Percentiles rank a stretch among this genome's conserved stretches.
Evolutionary conservation across 2,329 filamentous ascomycete species (phyloP).

Genomic region (Aspergillus novofumigatus): DNA sequence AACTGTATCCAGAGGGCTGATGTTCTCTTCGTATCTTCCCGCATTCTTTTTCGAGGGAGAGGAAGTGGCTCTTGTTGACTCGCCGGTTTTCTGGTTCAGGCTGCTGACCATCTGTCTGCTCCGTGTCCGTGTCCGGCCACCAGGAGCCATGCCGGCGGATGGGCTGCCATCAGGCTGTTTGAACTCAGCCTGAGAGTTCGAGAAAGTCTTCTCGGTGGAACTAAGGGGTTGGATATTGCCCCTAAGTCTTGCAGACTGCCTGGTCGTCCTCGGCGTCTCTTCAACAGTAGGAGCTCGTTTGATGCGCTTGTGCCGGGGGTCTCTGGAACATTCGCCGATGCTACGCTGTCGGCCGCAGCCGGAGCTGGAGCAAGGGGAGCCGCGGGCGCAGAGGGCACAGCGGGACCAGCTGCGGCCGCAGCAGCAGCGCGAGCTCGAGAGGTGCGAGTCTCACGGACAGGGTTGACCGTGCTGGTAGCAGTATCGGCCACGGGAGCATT

Average conservation of each 20-base stretch:
- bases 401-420: neutral
- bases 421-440: constrained; percentile 18
- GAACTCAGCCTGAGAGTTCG: constrained; percentile 3
- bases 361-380: neutral
- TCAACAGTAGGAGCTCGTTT: constrained; percentile 25
- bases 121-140: constrained; percentile 13
- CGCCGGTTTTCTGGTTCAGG: constrained; percentile 1
- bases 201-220: constrained; percentile 14
- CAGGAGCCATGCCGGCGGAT: constrained; percentile 8
- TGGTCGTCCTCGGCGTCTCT: constrained; percentile 31
- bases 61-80: constrained; percentile 7
- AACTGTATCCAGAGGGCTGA: neutral
- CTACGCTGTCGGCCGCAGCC: constrained; percentile 10
- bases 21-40: neutral
- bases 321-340: constrained; percentile 18
- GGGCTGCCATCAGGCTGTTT: constrained; percentile 17
- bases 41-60: constrained; percentile 3
- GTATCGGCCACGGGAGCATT: constrained; percentile 5
- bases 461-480: constrained; percentile 5
- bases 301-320: constrained; percentile 30
- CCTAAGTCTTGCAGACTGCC: constrained; percentile 33
- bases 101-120: constrained; percentile 10
- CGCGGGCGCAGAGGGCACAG: neutral
- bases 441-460: constrained; percentile 20
- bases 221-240: constrained; percentile 11